phyloP scores from a whole-genome alignment of 2,329 filamentous ascomycete genomes.

The Pyrenochaeta sp. region DNA sequence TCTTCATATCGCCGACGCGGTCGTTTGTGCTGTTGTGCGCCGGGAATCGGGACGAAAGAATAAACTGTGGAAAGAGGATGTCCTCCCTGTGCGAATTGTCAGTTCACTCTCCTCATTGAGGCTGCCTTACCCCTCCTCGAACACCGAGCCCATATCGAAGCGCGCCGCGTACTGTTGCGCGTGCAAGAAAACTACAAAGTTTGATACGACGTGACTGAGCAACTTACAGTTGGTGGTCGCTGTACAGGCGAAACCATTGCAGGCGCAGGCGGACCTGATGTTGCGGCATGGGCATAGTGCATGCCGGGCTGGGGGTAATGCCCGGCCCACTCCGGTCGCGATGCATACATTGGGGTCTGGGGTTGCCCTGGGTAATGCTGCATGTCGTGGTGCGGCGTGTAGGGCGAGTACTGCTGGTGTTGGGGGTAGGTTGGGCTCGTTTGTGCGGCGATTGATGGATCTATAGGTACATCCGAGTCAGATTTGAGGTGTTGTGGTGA shows the following conservation, averaged over 20 bases:
- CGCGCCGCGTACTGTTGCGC: not conserved
- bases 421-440: conserved; percentile 91
- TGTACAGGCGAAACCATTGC: conserved; percentile 68
- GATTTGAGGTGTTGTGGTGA: conserved; percentile 76
- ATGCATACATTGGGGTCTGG: conserved; percentile 68
- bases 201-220: not conserved
- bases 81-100: conserved; percentile 51
- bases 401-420: conserved; percentile 83
- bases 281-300: conserved; percentile 63
- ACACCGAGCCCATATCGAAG: too few species aligned
- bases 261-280: conserved; percentile 64
- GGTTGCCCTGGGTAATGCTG: conserved; percentile 73
- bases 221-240: conserved; percentile 69
- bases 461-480: conserved; percentile 98
- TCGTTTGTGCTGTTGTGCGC: conserved; percentile 95
- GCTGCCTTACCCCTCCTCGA: too few species aligned
- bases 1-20: conserved; percentile 94
- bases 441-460: conserved; percentile 94
- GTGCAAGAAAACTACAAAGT: not conserved
- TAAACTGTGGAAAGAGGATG: conserved; percentile 80
- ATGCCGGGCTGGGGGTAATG: conserved; percentile 61
- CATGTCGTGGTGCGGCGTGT: conserved; percentile 87
- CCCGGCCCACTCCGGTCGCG: conserved; percentile 75
- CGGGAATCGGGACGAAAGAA: conserved; percentile 96
- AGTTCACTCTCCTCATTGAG: conserved; percentile 14